phyloP scores from a whole-genome alignment of 2,329 filamentous ascomycete genomes.

The Chaetomiaceae sp. region DNA sequence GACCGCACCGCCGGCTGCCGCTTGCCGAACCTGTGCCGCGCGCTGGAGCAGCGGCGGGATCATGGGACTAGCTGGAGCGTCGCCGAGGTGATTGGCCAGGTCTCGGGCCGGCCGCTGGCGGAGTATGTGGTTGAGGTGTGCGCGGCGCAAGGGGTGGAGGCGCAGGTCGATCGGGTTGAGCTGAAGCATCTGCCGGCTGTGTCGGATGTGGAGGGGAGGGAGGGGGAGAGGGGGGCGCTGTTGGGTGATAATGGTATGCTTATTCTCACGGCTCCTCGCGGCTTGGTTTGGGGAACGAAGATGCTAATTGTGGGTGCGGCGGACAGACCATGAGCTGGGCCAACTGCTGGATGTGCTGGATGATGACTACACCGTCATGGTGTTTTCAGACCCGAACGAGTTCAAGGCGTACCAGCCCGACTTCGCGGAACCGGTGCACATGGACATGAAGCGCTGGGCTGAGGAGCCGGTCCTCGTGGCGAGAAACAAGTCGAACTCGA shows the following conservation, averaged over 20 bases:
- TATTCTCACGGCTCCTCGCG: not conserved
- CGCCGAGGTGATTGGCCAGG: slow-evolving; percentile 50
- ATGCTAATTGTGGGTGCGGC: slow-evolving; percentile 10
- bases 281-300: too few species aligned
- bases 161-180: slow-evolving; percentile 35
- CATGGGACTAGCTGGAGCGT: slow-evolving; percentile 37
- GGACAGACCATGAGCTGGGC: slow-evolving; percentile 47
- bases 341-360: slow-evolving; percentile 38
- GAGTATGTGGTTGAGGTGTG: slow-evolving; percentile 44
- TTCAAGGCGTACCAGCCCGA: slow-evolving; percentile 57
- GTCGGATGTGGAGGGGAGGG: slow-evolving; percentile 28
- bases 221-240: slow-evolving; percentile 44
- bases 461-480: slow-evolving; percentile 23
- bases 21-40: slow-evolving; percentile 47
- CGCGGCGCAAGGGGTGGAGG: slow-evolving; percentile 29
- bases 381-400: slow-evolving; percentile 57
- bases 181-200: slow-evolving; percentile 36
- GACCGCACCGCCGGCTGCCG: slow-evolving; percentile 40
- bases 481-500: slow-evolving; percentile 36
- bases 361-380: slow-evolving; percentile 66
- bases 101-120: slow-evolving; percentile 37
- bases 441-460: slow-evolving; percentile 64
- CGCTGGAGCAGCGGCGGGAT: slow-evolving; percentile 23
- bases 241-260: slow-evolving; percentile 44
- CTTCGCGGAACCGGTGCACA: slow-evolving; percentile 57